Percentiles rank a stretch among this genome's conserved stretches.
Conservation (phyloP, 148 eudicot genomes). For the Amaranthus cruentus region DNA sequence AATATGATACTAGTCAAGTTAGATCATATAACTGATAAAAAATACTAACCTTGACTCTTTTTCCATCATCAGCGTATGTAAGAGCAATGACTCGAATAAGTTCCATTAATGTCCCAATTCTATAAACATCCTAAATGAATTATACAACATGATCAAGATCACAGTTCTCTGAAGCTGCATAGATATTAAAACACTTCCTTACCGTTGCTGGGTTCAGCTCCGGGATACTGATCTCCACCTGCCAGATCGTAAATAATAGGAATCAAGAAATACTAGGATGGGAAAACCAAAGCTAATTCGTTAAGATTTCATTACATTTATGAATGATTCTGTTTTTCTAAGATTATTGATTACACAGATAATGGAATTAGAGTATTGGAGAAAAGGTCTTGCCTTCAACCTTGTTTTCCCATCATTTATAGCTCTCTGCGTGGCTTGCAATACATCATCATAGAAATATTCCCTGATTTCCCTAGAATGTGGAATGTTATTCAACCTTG, state of each 20-base stretch:
- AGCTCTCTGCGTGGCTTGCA: slow-evolving; percentile 85
- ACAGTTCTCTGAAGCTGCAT: slow-evolving; percentile 1
- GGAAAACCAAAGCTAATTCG: neutral
- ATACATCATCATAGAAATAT: slow-evolving; percentile 89
- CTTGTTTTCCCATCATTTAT: slow-evolving; percentile 65
- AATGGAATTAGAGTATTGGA: neutral
- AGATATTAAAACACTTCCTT: slow-evolving; percentile 22
- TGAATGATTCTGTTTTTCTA: no score
- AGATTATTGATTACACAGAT: neutral
- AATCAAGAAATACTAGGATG: slow-evolving; percentile 4
- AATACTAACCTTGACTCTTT: slow-evolving; percentile 70
- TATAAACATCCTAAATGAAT: slow-evolving; percentile 84
- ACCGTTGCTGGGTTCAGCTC: slow-evolving; percentile 95
- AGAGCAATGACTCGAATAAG: slow-evolving; percentile 82
- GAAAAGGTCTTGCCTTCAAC: slow-evolving; percentile 49
- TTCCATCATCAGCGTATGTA: slow-evolving; percentile 93
- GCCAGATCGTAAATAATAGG: slow-evolving; percentile 12
- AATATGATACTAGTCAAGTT: neutral
- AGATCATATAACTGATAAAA: neutral
- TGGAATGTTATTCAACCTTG: slow-evolving; percentile 92
- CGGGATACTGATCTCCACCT: slow-evolving; percentile 96
- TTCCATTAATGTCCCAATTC: slow-evolving; percentile 98
- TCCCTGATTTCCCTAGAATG: slow-evolving; percentile 94
- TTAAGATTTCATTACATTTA: neutral
- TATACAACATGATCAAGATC: slow-evolving; percentile 26